Conservation (phyloP, 2,329 filamentous ascomycete species). For the Aureobasidium zeae region DNA sequence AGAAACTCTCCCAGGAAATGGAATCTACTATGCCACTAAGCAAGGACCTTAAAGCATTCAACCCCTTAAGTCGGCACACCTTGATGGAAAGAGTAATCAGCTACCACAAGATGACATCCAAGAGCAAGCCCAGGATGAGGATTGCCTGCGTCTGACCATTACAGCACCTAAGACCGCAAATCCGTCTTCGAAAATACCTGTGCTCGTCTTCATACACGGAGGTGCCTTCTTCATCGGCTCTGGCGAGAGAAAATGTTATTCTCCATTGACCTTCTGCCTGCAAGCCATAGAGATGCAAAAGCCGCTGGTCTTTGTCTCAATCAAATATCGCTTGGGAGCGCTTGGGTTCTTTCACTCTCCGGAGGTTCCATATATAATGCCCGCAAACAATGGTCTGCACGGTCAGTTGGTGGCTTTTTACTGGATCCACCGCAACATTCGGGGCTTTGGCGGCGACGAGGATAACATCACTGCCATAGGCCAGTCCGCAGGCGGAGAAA, state of each 20-base stretch:
- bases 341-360: slow-evolving; percentile 18
- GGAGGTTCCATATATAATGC: slow-evolving; percentile 10
- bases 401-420: slow-evolving; percentile 47
- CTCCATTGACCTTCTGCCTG: slow-evolving; percentile 10
- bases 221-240: slow-evolving; percentile 17
- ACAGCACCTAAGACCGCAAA: slow-evolving; percentile 4
- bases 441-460: slow-evolving; percentile 40
- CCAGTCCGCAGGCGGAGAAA: slow-evolving; percentile 19
- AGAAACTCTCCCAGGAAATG: not conserved
- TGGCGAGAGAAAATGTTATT: slow-evolving; percentile 13
- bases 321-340: slow-evolving; percentile 17
- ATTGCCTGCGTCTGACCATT: slow-evolving; percentile 16
- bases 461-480: slow-evolving; percentile 19
- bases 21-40: slow-evolving; percentile 9
- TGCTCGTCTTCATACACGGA: slow-evolving; percentile 17
- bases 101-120: slow-evolving; percentile 8
- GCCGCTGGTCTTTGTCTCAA: slow-evolving; percentile 14
- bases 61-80: slow-evolving; percentile 7
- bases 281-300: slow-evolving; percentile 11
- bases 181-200: slow-evolving; percentile 1
- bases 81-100: slow-evolving; percentile 17
- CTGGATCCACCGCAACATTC: slow-evolving; percentile 44
- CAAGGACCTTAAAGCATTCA: slow-evolving; percentile 16
- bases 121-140: slow-evolving; percentile 13
- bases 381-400: slow-evolving; percentile 42